Base-by-base conservation (phyloP, 225 moss, liverwort and hornwort genomes). In the Marchantia paleacea region DNA sequence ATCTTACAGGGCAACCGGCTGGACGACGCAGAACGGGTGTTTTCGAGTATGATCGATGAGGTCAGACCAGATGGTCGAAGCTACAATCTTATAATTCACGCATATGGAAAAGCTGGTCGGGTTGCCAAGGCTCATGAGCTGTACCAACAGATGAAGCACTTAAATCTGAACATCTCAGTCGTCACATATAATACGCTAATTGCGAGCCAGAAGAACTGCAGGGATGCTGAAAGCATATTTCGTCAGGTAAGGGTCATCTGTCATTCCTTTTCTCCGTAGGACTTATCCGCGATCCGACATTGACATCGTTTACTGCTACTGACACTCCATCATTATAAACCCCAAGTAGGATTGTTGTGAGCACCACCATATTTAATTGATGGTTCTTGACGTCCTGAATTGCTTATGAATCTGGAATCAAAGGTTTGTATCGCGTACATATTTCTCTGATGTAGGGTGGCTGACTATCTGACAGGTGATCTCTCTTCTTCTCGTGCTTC, bases 61-160 rank as follows among this genome's bases (percentile, higher is more conserved):
- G 90, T 88, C 28, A 91, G 87, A 78, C 90, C 93, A 80, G 93
- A 96, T 88, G 89, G 91, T 53, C 88, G 93, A 64, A 86, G 85
- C 80, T 96, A 88, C 81, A 96, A 94, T 86, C 76, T 93, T 61
- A 93, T 96, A 91, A 92, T 96, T 78, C 92, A 94, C 82, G 90
- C 91, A 1, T 87, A 90, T 85, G 96, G 96, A 63, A 93, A 93
- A 80, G 92, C 92, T 68, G 96, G 92, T 66, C 90, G 81, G 67
- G 73, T 82, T 61, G 78, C 81, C 64, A 89, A 83, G 71, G 91
- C 92, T 50, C 90, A 88, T 73, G 88, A 87, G 26, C 87, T 96
- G 49, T 91, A 92, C 75, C 88, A 90, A 75, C 85, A 86, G 48
- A 96, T 96, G 96, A 96, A 91, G 84, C 77, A 83, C n/a, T 80